Evolutionary conservation across 768 basidiomycete species (phyloP).

Genomic region (Inosperma sp.): DNA sequence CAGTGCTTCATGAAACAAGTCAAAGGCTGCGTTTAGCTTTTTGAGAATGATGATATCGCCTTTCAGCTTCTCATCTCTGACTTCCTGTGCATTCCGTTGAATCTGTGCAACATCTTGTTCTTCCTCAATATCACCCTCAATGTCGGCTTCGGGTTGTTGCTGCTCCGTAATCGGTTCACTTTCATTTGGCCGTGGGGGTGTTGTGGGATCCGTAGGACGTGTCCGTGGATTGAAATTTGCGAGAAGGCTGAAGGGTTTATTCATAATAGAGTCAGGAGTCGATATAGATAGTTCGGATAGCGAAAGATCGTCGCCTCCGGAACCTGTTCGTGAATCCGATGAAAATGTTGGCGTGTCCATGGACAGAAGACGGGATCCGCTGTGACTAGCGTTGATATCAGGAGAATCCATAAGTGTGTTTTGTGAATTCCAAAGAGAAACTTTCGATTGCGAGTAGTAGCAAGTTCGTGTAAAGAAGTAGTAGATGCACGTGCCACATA

Average conservation of each 20-base stretch:
- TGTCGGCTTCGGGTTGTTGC: background rate
- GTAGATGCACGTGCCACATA: too few relatives aligned
- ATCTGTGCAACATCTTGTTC: conserved; percentile 13
- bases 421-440: background rate
- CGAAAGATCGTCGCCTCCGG: conserved; percentile 32
- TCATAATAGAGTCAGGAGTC: conserved; percentile 23
- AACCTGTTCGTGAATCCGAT: conserved; percentile 24
- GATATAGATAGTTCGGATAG: conserved; percentile 35
- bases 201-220: conserved; percentile 10
- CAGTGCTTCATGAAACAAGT: conserved; percentile 65
- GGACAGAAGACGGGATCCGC: conserved; percentile 29
- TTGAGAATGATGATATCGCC: conserved; percentile 47
- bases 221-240: conserved; percentile 14
- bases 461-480: too few relatives aligned
- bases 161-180: background rate
- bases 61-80: conserved; percentile 35
- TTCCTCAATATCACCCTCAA: background rate
- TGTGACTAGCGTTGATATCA: conserved; percentile 13
- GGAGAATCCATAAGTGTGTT: conserved; percentile 8
- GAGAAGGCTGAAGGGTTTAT: conserved; percentile 21
- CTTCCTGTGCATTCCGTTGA: conserved; percentile 10
- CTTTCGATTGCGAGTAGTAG: background rate
- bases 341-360: conserved; percentile 25
- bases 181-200: conserved; percentile 10
- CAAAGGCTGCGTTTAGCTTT: conserved; percentile 68